phyloP scores from a whole-genome alignment of 768 basidiomycete species.

The Pluteus cervinus region DNA sequence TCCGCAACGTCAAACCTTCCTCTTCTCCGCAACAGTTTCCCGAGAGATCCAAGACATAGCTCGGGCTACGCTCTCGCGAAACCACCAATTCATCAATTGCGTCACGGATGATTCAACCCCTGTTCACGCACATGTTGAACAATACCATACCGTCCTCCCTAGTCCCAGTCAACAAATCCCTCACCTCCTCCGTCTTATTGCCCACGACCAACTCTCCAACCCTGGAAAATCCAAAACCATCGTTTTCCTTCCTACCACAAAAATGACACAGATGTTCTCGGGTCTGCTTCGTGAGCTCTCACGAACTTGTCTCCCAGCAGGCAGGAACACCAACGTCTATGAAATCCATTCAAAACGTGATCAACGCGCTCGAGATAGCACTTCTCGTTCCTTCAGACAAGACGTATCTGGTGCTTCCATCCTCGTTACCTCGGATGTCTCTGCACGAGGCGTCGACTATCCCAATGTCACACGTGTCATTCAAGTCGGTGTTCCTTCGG shows the following conservation, averaged over 20 bases:
- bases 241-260: constrained; percentile 82
- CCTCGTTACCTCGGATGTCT: constrained; percentile 83
- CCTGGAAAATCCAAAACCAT: constrained; percentile 67
- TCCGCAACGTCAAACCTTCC: constrained; percentile 78
- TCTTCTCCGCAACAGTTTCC: constrained; percentile 88
- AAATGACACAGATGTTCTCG: constrained; percentile 73
- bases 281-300: constrained; percentile 51
- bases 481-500: constrained; percentile 78
- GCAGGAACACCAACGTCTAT: constrained; percentile 47
- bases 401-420: constrained; percentile 50
- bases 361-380: constrained; percentile 48
- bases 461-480: constrained; percentile 85
- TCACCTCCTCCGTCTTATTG: constrained; percentile 72
- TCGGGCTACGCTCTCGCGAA: constrained; percentile 44
- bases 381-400: constrained; percentile 56
- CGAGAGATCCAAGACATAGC: constrained; percentile 68
- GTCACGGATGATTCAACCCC: constrained; percentile 55
- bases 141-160: constrained; percentile 75
- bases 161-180: constrained; percentile 64
- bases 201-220: constrained; percentile 80
- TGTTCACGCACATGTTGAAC: constrained; percentile 71
- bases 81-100: constrained; percentile 71
- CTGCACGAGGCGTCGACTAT: constrained; percentile 86
- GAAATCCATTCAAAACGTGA: constrained; percentile 80
- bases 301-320: constrained; percentile 41